These are phyloP conservation scores for Metarhizium brunneum DNA, from an alignment of 2,329 filamentous ascomycete genomes.

Conservation along the genomic window DNA sequence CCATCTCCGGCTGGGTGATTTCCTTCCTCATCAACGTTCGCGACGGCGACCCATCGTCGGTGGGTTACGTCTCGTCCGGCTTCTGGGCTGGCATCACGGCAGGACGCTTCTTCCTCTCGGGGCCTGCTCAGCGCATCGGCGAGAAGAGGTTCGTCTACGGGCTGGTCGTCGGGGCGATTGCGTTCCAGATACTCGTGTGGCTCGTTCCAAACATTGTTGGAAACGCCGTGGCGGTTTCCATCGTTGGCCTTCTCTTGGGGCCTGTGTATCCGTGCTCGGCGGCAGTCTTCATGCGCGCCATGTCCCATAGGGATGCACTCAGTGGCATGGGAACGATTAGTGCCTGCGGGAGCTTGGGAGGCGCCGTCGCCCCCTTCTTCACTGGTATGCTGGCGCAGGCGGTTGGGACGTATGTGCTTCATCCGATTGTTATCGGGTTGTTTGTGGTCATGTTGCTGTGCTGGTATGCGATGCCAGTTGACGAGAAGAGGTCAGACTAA, in stretches of 20 bases:
- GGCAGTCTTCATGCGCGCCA: slow-evolving; percentile 50
- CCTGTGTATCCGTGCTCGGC: slow-evolving; percentile 70
- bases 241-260: slow-evolving; percentile 68
- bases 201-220: slow-evolving; percentile 65
- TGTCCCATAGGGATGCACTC: slow-evolving; percentile 51
- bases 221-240: slow-evolving; percentile 54
- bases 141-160: slow-evolving; percentile 61
- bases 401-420: slow-evolving; percentile 53
- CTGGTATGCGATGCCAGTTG: slow-evolving; percentile 51
- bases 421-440: slow-evolving; percentile 57
- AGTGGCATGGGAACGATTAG: slow-evolving; percentile 59
- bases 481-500: slow-evolving; percentile 52
- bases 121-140: slow-evolving; percentile 56
- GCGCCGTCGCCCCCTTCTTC: slow-evolving; percentile 56
- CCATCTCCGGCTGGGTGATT: slow-evolving; percentile 79
- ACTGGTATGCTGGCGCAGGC: slow-evolving; percentile 56
- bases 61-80: slow-evolving; percentile 71
- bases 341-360: slow-evolving; percentile 60
- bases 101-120: slow-evolving; percentile 63
- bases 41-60: slow-evolving; percentile 56
- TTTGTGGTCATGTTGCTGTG: slow-evolving; percentile 56
- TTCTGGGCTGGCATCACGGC: slow-evolving; percentile 68
- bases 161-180: slow-evolving; percentile 50
- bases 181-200: slow-evolving; percentile 73
- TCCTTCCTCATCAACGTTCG: slow-evolving; percentile 71